Conservation (phyloP, 2,329 filamentous ascomycete species). For the Thelonectria blattea region DNA sequence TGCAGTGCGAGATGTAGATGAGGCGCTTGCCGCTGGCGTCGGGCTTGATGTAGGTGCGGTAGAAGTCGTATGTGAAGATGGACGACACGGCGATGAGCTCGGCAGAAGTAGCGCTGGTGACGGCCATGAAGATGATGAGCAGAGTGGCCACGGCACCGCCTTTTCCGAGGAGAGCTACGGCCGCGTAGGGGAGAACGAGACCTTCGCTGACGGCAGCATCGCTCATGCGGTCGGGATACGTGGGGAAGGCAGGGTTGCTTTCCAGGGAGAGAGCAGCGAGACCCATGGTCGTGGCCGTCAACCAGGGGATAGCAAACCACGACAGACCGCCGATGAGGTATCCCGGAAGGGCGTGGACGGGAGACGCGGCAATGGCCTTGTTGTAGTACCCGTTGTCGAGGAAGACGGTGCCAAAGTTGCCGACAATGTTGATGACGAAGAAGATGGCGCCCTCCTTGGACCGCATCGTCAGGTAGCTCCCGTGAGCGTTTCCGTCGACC, state of each 20-base stretch:
- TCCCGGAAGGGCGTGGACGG: slow-evolving; percentile 83
- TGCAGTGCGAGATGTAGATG: slow-evolving; percentile 78
- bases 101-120: slow-evolving; percentile 57
- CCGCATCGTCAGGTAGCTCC: slow-evolving; percentile 87
- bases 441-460: slow-evolving; percentile 77
- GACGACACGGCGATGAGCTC: slow-evolving; percentile 84
- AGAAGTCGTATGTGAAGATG: slow-evolving; percentile 84
- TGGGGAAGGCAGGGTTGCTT: slow-evolving; percentile 43
- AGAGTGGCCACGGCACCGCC: slow-evolving; percentile 33
- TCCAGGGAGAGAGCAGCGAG: slow-evolving; percentile 82
- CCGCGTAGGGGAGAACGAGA: slow-evolving; percentile 83
- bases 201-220: slow-evolving; percentile 76
- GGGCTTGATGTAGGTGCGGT: slow-evolving; percentile 69
- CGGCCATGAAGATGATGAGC: slow-evolving; percentile 37
- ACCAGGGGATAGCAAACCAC: slow-evolving; percentile 94
- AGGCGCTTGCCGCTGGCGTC: slow-evolving; percentile 74
- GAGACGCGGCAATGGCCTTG: slow-evolving; percentile 88
- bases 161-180: slow-evolving; percentile 74
- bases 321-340: slow-evolving; percentile 86
- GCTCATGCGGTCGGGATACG: slow-evolving; percentile 53
- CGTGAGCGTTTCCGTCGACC: slow-evolving; percentile 78
- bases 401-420: slow-evolving; percentile 86
- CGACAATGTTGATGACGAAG: slow-evolving; percentile 87
- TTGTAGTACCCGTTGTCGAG: slow-evolving; percentile 91
- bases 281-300: slow-evolving; percentile 88